phyloP scores from a whole-genome alignment of 345 rosid species.

The Toxicodendron radicans region DNA sequence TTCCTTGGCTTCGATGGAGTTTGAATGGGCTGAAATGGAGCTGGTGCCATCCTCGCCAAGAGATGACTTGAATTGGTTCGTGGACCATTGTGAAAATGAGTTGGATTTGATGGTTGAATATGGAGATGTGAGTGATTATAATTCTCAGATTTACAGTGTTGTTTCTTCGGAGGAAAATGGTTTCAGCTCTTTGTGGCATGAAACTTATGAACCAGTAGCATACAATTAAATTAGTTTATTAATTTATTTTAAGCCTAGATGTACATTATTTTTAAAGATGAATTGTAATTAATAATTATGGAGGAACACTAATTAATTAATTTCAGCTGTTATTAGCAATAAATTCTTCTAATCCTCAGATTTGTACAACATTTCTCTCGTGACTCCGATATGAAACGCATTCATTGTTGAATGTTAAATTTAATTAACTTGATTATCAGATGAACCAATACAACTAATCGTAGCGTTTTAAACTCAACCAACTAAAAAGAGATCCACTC shows the following conservation, averaged over 20 bases:
- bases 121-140: constrained; percentile 24
- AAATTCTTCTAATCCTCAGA: too few species aligned
- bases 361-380: too few species aligned
- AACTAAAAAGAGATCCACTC: too few species aligned
- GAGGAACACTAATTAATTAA: too few species aligned
- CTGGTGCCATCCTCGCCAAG: constrained; percentile 34
- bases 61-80: constrained; percentile 51
- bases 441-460: too few species aligned
- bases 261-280: not conserved
- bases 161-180: constrained; percentile 38
- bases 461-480: too few species aligned
- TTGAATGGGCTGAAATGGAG: constrained; percentile 30
- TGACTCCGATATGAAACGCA: too few species aligned
- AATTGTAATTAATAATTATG: not conserved
- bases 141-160: constrained; percentile 31
- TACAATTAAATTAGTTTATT: not conserved
- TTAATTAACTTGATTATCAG: too few species aligned
- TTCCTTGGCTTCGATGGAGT: constrained; percentile 7
- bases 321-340: too few species aligned
- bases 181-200: constrained; percentile 45
- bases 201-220: constrained; percentile 22
- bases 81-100: constrained; percentile 21
- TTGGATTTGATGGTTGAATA: constrained; percentile 26
- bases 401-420: too few species aligned
- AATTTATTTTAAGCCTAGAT: not conserved